Conservation (phyloP, 2,329 filamentous ascomycete species). For the Penicillium italicum region DNA sequence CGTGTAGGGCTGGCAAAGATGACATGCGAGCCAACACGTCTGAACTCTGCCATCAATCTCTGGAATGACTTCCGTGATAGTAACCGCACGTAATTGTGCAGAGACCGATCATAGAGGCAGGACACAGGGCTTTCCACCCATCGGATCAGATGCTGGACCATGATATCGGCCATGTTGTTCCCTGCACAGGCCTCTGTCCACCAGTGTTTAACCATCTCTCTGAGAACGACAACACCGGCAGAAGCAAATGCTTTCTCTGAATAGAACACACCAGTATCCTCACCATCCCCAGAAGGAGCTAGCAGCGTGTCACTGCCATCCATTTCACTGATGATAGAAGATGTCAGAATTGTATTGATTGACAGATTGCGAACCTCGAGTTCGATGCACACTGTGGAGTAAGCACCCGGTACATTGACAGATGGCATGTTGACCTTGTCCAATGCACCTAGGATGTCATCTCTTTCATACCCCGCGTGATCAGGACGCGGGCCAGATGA, state of each 20-base stretch:
- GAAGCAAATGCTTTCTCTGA: slow-evolving; percentile 91
- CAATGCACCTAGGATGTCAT: slow-evolving; percentile 77
- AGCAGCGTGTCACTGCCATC: slow-evolving; percentile 86
- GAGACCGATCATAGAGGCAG: slow-evolving; percentile 87
- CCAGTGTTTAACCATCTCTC: slow-evolving; percentile 99
- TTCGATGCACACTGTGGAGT: slow-evolving; percentile 94
- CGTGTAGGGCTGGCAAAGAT: slow-evolving; percentile 92
- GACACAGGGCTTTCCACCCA: slow-evolving; percentile 95
- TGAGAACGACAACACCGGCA: slow-evolving; percentile 81
- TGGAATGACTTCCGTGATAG: slow-evolving; percentile 97
- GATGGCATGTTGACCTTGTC: slow-evolving; percentile 89
- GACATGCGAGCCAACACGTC: slow-evolving; percentile 88
- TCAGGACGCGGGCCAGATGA: slow-evolving; percentile 81
- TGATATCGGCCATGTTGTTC: slow-evolving; percentile 91
- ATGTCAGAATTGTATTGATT: slow-evolving; percentile 96
- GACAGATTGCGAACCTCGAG: slow-evolving; percentile 88
- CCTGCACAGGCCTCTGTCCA: slow-evolving; percentile 91
- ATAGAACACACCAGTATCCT: slow-evolving; percentile 66
- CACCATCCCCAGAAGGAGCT: slow-evolving; percentile 68
- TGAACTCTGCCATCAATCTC: slow-evolving; percentile 95
- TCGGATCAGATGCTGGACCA: slow-evolving; percentile 94
- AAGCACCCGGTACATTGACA: slow-evolving; percentile 89
- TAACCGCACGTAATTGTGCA: slow-evolving; percentile 98
- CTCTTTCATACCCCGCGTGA: slow-evolving; percentile 91
- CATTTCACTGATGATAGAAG: slow-evolving; percentile 92